Conservation (phyloP, 108 stramenopile genomes). For the Pseudonitzschia delicatissima region DNA sequence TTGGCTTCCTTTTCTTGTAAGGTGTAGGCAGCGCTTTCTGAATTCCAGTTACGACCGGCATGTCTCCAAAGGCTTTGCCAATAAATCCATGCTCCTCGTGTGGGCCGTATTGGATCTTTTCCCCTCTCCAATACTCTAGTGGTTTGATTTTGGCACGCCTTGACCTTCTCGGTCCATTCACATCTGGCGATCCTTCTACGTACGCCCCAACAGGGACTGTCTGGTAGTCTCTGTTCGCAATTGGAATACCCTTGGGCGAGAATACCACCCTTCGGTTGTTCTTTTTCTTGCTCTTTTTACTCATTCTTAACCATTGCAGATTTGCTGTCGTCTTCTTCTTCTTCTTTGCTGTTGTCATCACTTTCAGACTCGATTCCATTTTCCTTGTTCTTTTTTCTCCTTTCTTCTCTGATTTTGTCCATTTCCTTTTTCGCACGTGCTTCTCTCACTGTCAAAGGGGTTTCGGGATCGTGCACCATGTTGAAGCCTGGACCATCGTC, state of each 20-base stretch:
- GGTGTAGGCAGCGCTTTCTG: slow-evolving; percentile 73
- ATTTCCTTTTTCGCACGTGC: slow-evolving; percentile 11
- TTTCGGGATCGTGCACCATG: slow-evolving; percentile 34
- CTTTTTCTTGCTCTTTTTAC: slow-evolving; percentile 36
- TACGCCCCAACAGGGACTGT: slow-evolving; percentile 57
- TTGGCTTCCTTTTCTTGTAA: slow-evolving; percentile 51
- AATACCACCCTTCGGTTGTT: slow-evolving; percentile 29
- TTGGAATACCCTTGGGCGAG: slow-evolving; percentile 50
- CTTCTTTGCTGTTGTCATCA: slow-evolving; percentile 5
- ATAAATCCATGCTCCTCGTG: slow-evolving; percentile 47
- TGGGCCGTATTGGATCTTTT: slow-evolving; percentile 72
- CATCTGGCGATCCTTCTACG: slow-evolving; percentile 50
- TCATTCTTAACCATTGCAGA: slow-evolving; percentile 1
- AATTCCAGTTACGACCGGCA: slow-evolving; percentile 72
- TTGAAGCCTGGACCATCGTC: slow-evolving; percentile 32
- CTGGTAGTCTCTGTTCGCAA: slow-evolving; percentile 56
- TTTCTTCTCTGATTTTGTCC: slow-evolving; percentile 1
- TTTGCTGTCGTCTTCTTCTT: slow-evolving; percentile 7
- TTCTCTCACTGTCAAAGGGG: slow-evolving; percentile 18
- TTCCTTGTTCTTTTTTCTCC: slow-evolving; percentile 15
- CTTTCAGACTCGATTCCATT: slow-evolving; percentile 1
- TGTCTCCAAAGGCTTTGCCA: slow-evolving; percentile 65
- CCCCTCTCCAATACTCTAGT: slow-evolving; percentile 89
- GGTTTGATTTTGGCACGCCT: slow-evolving; percentile 53
- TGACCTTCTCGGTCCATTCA: slow-evolving; percentile 51